These are phyloP conservation scores for Cordyceps fumosorosea DNA, from an alignment of 2,329 filamentous ascomycete species.

Conservation along the genomic window DNA sequence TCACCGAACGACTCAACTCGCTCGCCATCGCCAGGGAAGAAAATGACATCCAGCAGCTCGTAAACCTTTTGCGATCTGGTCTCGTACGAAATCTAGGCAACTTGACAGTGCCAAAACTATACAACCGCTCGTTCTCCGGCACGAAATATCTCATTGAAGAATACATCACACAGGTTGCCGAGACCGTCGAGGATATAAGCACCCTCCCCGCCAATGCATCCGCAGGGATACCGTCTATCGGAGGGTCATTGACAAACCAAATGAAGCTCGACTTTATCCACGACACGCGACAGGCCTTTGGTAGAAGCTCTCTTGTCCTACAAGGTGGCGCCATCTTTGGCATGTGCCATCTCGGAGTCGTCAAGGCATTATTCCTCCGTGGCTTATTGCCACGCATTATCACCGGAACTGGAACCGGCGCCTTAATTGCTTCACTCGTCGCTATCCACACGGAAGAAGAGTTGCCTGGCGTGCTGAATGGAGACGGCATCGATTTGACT, in stretches of 20 bases:
- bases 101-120: constrained; percentile 74
- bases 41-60: constrained; percentile 65
- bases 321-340: constrained; percentile 91
- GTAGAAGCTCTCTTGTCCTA: constrained; percentile 74
- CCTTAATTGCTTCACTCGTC: constrained; percentile 81
- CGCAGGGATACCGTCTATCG: constrained; percentile 26
- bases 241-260: constrained; percentile 54
- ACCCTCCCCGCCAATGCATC: constrained; percentile 51
- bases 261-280: constrained; percentile 81
- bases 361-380: constrained; percentile 76
- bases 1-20: constrained; percentile 67
- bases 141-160: constrained; percentile 89
- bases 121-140: constrained; percentile 78
- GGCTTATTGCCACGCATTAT: constrained; percentile 84
- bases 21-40: constrained; percentile 63
- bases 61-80: constrained; percentile 74
- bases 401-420: constrained; percentile 83
- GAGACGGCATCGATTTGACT: constrained; percentile 74
- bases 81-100: constrained; percentile 84
- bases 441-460: constrained; percentile 84
- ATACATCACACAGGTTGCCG: constrained; percentile 79
- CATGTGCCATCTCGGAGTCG: constrained; percentile 81
- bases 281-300: constrained; percentile 82
- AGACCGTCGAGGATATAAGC: constrained; percentile 71
- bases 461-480: constrained; percentile 67